Conservation (phyloP, 1,139 yeast species). For the Pichia sp. region DNA sequence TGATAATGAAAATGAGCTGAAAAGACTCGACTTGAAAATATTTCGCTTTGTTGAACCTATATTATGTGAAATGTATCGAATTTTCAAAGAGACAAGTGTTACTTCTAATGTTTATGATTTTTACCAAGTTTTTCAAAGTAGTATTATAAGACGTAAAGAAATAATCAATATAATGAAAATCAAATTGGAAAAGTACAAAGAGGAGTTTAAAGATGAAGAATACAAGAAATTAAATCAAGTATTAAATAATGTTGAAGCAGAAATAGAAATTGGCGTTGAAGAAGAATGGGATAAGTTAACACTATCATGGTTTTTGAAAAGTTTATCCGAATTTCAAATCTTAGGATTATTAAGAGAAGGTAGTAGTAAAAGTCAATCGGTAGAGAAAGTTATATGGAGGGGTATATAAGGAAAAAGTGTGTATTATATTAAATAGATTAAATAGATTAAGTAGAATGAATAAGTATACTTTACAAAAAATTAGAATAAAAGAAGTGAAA, state of each 20-base stretch:
- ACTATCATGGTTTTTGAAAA: conserved; percentile 52
- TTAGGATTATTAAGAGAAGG: conserved; percentile 48
- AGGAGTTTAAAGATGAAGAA: conserved; percentile 5
- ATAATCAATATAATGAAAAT: conserved; percentile 34
- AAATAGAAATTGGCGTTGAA: conserved; percentile 27
- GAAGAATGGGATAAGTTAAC: conserved; percentile 44
- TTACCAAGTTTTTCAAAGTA: conserved; percentile 60
- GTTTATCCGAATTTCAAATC: conserved; percentile 48
- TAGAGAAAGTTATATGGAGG: conserved; percentile 58
- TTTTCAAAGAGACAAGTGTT: conserved; percentile 77
- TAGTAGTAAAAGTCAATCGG: conserved; percentile 43
- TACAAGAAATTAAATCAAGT: conserved; percentile 1
- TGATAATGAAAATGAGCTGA: conserved; percentile 1
- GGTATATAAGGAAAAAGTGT: conserved; percentile 46
- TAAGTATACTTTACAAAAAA: not conserved
- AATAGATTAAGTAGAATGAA: no score
- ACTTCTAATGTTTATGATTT: conserved; percentile 72
- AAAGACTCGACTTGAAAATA: conserved; percentile 17
- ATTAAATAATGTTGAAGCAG: conserved; percentile 19
- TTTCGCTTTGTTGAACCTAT: conserved; percentile 40
- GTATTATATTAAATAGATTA: no score
- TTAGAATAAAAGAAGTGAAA: not conserved
- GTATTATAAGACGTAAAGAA: conserved; percentile 37
- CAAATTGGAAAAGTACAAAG: conserved; percentile 17
- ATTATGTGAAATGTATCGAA: conserved; percentile 52